Base-by-base conservation (phyloP, 768 basidiomycete genomes). In the Russula compacta region DNA sequence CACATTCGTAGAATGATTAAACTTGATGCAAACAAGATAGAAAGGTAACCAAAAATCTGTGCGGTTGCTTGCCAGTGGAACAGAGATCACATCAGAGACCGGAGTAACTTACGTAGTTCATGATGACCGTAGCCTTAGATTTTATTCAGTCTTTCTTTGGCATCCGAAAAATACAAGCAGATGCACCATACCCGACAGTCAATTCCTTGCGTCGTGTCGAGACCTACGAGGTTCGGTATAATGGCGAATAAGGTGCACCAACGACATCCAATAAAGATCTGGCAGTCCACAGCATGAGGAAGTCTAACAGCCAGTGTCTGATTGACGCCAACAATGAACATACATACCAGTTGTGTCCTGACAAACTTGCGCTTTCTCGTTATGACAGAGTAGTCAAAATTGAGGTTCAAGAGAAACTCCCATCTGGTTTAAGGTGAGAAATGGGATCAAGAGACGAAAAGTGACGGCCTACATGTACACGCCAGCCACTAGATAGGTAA, bases 1-100 rank as follows among this genome's bases (percentile, higher is more conserved):
- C 46, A 64, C 62, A 64, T 46, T 24, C 63, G 63, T 11, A 61
- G 43, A 24, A 59, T 35, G 21, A 53, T 56, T n/a, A 64, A 59
- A 9, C 35, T 48, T 33, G 63, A 60, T 12, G 63, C 59, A n/a
- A n/a, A 64, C 8, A 56, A 9, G 36, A 61, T 44, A 11, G 43
- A 14, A 32, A 52, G 8, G 29, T 12, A 50, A 2, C n/a, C 46
- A 52, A 61, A 52, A 43, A 19, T 4, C 63, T 64, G 24, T 6
- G 15, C 10, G 7, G 29, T 29, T n/a, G 5, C 7, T 40, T 42
- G n/a, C n/a, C n/a, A n/a, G n/a, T n/a, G 6, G 21, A 52, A 17
- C 42, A 42, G 19, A 15, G 19, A 24, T 8, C 6, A 19, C 15
- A 40, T 7, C 21, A 19, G 43, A 11, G 43, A 42, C 17, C 35